Evolutionary conservation across 495 filamentous ascomycete genomes (phyloP), one percentile per base, ranked within the genome.

Genomic region (Annulohypoxylon moriforme): DNA sequence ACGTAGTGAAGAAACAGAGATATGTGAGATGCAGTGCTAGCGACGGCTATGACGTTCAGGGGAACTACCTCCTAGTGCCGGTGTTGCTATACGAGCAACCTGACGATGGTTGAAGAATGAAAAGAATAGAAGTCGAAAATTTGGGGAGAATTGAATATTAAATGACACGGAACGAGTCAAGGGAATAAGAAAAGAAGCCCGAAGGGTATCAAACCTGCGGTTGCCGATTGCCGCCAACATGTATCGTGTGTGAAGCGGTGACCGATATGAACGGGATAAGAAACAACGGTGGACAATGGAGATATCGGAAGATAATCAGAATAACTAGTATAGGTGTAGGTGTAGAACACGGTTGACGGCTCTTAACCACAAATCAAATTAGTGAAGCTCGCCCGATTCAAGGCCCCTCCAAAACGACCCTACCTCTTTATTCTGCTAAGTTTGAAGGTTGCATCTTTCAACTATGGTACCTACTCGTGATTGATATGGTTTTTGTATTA

Each of bases 151-250:
- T 33, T 16, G 25, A 4, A 4, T 22, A 16, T 49, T 55, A 49
- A 57, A 56, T 22, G 2, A 56, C 7, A 56, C 6, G 36, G n/a
- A 42, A 47, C 38, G 55, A 60, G 63, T 63, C 44, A 38, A 64
- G 53, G 29, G n/a, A 49, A 60, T 25, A 36, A 58, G 47, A 60
- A 61, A 42, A 27, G 16, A 11, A 16, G 20, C 9, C 56, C 1
- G 10, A 57, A 53, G 27, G 47, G 31, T 57, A 52, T 61, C 42
- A 7, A 22, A 24, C 25, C 50, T 27, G 40, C 70, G 70, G 70
- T 63, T 73, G 42, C 70, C 70, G 70, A 47, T 40, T 62, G 40
- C 61, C 70, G 70, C 40, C 60, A 58, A 62, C 33, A 53, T n/a
- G 55, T 61, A 36, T 65, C 47, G 31, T 62, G 38, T 56, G 38